phyloP scores from a whole-genome alignment of 192 early-diverging fungal genomes.

The Ambispora gerdemannii region DNA sequence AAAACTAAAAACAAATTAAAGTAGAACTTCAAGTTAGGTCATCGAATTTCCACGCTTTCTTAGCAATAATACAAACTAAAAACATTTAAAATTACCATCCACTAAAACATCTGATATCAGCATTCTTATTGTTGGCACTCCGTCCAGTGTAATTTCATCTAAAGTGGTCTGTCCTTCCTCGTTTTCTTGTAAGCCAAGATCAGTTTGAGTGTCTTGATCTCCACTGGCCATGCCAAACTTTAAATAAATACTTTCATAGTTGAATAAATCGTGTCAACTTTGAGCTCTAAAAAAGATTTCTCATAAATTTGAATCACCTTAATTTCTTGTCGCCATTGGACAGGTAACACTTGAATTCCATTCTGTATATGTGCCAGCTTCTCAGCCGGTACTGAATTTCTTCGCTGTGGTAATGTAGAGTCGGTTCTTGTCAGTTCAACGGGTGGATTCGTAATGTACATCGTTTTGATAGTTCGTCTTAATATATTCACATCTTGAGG shows the following conservation, averaged over 20 bases:
- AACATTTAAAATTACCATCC: slow-evolving; percentile 70
- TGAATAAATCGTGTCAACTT: background rate
- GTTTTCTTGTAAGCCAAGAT: slow-evolving; percentile 49
- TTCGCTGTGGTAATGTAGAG: slow-evolving; percentile 1
- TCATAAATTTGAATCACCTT: background rate
- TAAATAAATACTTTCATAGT: background rate
- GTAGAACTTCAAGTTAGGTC: too few relatives aligned
- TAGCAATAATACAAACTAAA: too few relatives aligned
- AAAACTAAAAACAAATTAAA: slow-evolving; percentile 51
- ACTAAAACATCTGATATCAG: slow-evolving; percentile 79
- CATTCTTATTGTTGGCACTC: slow-evolving; percentile 74
- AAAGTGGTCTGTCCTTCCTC: slow-evolving; percentile 63
- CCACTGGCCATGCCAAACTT: slow-evolving; percentile 65
- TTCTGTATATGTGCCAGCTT: slow-evolving; percentile 27
- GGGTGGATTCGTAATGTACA: slow-evolving; percentile 34
- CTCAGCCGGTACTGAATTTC: background rate
- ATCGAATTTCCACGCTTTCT: too few relatives aligned
- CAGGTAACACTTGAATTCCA: slow-evolving; percentile 75
- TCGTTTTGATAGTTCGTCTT: slow-evolving; percentile 63
- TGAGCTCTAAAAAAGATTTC: background rate
- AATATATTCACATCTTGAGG: slow-evolving; percentile 64
- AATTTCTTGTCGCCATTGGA: slow-evolving; percentile 80
- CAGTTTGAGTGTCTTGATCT: slow-evolving; percentile 53
- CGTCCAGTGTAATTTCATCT: slow-evolving; percentile 77
- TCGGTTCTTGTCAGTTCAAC: slow-evolving; percentile 31